Evolutionary conservation across 345 rosid species (phyloP), one percentile per base, ranked within the genome.

Genomic region (Gossypium mustelinum): DNA sequence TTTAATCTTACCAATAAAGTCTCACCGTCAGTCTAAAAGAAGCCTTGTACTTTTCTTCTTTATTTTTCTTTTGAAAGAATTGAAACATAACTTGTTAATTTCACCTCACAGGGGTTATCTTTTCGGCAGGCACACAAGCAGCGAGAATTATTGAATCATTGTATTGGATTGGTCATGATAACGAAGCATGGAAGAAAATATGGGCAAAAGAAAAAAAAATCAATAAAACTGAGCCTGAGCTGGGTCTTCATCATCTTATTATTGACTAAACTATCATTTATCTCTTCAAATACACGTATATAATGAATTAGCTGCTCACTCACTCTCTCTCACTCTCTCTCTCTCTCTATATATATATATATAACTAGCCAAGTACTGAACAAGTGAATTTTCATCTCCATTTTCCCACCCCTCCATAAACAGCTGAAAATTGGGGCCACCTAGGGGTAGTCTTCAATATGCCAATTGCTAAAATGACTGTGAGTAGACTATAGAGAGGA

Each of bases 281-380:
- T 50, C 68, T 58, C 43, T 56, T 60, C 47, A 10, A 60, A 61
- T 27, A 60, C 47, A 73, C 4, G 22, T 18, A 56, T 54, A 51
- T 52, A 73, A 48, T 52, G 57, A 57, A 57, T 57, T 20, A 20
- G 22, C 6, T 18, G 27, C 61, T 55, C 12, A 0, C 27, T 10
- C 61, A 1, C 39, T 34, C 39, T 34, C 39, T 34, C 39, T 34
- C 39, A 3, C 29, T 3, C 29, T 3, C 34, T 29, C 34, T 29
- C 34, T 29, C 34, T 34, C 5, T 29, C 1, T 29, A 0, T 29
- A 0, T 29, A 52, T 52, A 52, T 48, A 10, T 54, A 54, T 16
- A 17, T 17, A 54, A 20, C 76, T 73, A 62, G 7, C 27, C 69
- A 34, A 60, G n/a, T 24, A 73, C 50, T 61, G 34, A 73, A 41